Conservation (phyloP, 2,329 filamentous ascomycete genomes). For the Xylariaceae sp. region DNA sequence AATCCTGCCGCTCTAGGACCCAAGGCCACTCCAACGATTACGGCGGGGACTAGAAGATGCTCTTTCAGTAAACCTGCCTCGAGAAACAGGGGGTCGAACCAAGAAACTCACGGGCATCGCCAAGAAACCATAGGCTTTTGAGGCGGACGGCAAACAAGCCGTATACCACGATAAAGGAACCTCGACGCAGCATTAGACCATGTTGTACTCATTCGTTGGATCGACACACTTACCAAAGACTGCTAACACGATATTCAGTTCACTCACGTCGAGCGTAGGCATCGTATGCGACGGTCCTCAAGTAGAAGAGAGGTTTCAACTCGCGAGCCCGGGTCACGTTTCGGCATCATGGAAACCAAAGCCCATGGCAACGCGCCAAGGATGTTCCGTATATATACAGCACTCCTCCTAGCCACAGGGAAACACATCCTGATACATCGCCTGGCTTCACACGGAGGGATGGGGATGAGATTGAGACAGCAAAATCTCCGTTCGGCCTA, state of each 20-base stretch:
- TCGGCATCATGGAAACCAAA: conserved; percentile 3
- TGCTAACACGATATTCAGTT: conserved; percentile 48
- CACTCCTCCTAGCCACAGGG: background rate
- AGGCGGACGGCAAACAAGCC: conserved; percentile 49
- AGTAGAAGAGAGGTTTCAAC: background rate
- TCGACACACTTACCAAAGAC: conserved; percentile 36
- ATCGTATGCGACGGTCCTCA: conserved; percentile 27
- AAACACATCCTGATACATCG: conserved; percentile 9
- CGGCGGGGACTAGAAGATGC: conserved; percentile 44
- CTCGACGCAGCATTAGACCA: conserved; percentile 25
- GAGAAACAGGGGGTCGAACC: background rate
- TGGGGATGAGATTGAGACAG: conserved; percentile 16
- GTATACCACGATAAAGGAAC: conserved; percentile 44
- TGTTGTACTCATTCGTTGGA: background rate
- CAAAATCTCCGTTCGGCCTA: conserved; percentile 24
- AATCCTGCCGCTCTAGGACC: conserved; percentile 52
- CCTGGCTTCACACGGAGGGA: conserved; percentile 1
- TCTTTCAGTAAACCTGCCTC: background rate
- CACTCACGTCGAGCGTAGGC: conserved; percentile 45
- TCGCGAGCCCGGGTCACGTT: conserved; percentile 5
- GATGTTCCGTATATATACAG: conserved; percentile 19
- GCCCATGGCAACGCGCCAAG: conserved; percentile 17
- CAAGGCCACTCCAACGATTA: conserved; percentile 48
- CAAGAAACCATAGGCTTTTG: conserved; percentile 49
- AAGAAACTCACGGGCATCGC: conserved; percentile 44